A percentile compares a stretch with the other conserved stretches of the same genome.
phyloP scores from a whole-genome alignment of 768 basidiomycete species.

The Auricularia auricula-judae region DNA sequence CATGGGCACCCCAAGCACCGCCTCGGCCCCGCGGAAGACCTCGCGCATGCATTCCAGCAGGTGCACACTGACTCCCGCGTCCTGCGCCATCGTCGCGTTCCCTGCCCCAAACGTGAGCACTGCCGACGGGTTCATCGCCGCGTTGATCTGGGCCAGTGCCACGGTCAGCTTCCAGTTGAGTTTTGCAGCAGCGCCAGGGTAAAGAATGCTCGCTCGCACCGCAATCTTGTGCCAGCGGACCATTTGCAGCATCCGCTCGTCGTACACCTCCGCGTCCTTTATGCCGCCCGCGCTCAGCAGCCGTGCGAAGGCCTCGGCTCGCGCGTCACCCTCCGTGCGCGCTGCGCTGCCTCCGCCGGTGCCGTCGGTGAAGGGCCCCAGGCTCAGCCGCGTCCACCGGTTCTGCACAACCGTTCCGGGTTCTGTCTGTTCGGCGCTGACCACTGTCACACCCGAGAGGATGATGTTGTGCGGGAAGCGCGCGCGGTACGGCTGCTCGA shows the following conservation, averaged over 20 bases:
- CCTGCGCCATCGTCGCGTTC: slow-evolving; percentile 16
- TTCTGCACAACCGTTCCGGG: slow-evolving; percentile 18
- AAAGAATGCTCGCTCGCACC: slow-evolving; percentile 5
- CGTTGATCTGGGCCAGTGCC: slow-evolving; percentile 12
- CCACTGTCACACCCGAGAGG: slow-evolving; percentile 19
- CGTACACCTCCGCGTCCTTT: slow-evolving; percentile 17
- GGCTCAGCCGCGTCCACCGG: slow-evolving; percentile 19
- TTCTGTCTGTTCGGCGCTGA: slow-evolving; percentile 17
- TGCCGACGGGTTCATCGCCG: slow-evolving; percentile 18
- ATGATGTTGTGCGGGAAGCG: slow-evolving; percentile 15
- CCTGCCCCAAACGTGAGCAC: slow-evolving; percentile 17
- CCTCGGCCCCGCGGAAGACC: slow-evolving; percentile 14
- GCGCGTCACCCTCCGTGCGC: slow-evolving; percentile 3
- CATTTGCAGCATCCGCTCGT: slow-evolving; percentile 15
- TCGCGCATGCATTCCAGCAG: slow-evolving; percentile 17
- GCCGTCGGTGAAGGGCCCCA: slow-evolving; percentile 16
- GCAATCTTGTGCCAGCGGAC: slow-evolving; percentile 22
- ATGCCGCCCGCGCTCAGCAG: slow-evolving; percentile 17
- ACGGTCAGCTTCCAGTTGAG: neutral
- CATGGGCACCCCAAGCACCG: slow-evolving; percentile 14
- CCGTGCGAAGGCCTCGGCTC: slow-evolving; percentile 9
- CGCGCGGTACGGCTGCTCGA: slow-evolving; percentile 17
- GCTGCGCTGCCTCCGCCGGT: slow-evolving; percentile 2
- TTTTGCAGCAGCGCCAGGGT: neutral
- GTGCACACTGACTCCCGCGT: slow-evolving; percentile 13